phyloP scores from a whole-genome alignment of 2,329 filamentous ascomycete species.

The Penicillium sp. region DNA sequence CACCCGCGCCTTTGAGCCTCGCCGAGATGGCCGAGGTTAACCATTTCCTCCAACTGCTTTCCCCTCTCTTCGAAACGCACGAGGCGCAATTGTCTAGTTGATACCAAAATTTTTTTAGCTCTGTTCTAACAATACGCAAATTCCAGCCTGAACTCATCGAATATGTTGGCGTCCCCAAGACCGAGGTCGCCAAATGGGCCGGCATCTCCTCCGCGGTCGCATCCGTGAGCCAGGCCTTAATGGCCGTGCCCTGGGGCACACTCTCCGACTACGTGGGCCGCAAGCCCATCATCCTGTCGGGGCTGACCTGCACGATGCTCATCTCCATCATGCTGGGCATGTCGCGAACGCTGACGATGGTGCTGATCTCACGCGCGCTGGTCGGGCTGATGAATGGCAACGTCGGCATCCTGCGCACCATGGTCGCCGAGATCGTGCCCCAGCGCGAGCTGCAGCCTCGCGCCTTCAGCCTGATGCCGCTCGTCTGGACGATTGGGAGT shows the following conservation, averaged over 20 bases:
- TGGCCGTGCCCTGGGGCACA: constrained; percentile 74
- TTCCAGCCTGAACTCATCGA: constrained; percentile 75
- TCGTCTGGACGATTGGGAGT: constrained; percentile 84
- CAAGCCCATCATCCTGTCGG: constrained; percentile 77
- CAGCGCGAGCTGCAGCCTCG: constrained; percentile 82
- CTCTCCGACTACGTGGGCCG: constrained; percentile 78
- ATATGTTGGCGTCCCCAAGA: constrained; percentile 68
- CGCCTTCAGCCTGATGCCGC: constrained; percentile 91
- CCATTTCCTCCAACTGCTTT: constrained; percentile 11
- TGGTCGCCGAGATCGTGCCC: constrained; percentile 90
- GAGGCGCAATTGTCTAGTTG: background rate
- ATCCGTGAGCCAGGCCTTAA: constrained; percentile 70
- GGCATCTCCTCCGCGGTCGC: constrained; percentile 72
- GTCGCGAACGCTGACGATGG: constrained; percentile 76
- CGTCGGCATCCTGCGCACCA: constrained; percentile 87
- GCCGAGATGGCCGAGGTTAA: constrained; percentile 3
- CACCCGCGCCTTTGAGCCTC: background rate
- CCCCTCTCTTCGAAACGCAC: background rate
- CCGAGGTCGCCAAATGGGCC: constrained; percentile 78
- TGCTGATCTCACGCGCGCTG: constrained; percentile 74
- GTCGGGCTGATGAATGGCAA: constrained; percentile 87
- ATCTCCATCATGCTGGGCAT: constrained; percentile 83
- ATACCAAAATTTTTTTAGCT: too few relatives aligned
- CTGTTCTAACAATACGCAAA: constrained; percentile 41
- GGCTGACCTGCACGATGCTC: constrained; percentile 76